Evolutionary conservation across 2,329 filamentous ascomycete genomes (phyloP), one percentile per base, ranked within the genome.

Genomic region (Trichoderma arundinaceum): DNA sequence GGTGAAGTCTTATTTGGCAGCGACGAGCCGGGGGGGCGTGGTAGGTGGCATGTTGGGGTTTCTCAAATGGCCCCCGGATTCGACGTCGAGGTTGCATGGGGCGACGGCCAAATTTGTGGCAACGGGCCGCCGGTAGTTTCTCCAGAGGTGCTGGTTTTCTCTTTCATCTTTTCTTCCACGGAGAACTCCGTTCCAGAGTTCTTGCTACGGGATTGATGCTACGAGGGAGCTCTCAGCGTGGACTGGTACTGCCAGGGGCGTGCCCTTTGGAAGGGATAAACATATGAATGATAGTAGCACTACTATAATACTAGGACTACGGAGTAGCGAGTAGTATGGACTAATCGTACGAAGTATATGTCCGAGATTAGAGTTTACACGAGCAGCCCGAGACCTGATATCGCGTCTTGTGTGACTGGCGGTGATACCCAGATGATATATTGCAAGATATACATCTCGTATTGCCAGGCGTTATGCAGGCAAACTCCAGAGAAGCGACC

Each of bases 1-100:
- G 48, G 41, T 64, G 61, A 64, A 57, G 57, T 67, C 58, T 61
- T 54, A 52, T 67, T 51, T 57, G 53, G 52, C 39, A 65, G 56
- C 57, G 22, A 59, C 63, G 51, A 52, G 53, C 66, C 52, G 54
- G 52, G 65, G 65, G 46, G 48, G 56, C 33, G 52, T 38, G 52
- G 41, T 60, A 57, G 22, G 46, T 52, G 58, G 58, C 58, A 61
- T 59, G 56, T 59, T 59, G 56, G 56, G 56, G 56, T 59, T 59
- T 59, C 56, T 59, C 56, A 59, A 58, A 22, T 32, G 22, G 17
- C 41, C 49, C 59, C 59, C 59, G 32, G 59, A 54, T 38, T 54
- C 32, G 54, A 43, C 17, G 39, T 54, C 57, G 52, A 41, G 52
- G 61, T 51, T 43, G 51, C 41, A 56, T 49, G 61, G 61, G 52